phyloP scores from a whole-genome alignment of 371 early-diverging fungal genomes.

The Vairimorpha apis region DNA sequence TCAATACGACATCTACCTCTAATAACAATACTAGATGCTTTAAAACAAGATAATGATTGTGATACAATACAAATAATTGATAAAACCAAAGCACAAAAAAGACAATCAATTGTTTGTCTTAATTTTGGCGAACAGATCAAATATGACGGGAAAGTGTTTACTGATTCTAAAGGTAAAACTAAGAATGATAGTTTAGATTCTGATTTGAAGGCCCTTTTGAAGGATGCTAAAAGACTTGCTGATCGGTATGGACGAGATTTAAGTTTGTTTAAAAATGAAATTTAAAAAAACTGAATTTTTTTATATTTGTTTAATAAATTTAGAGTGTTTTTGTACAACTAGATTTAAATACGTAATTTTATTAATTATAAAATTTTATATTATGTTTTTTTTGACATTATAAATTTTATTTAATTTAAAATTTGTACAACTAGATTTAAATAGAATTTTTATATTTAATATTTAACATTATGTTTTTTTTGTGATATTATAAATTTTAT shows the following conservation, averaged over 20 bases:
- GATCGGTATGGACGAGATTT: not conserved
- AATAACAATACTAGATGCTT: not conserved
- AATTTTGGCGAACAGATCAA: not conserved
- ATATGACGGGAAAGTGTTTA: conserved; percentile 2
- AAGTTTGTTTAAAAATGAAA: not conserved
- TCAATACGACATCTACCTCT: not conserved
- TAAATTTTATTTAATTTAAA: too few relatives aligned
- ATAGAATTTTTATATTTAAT: too few relatives aligned
- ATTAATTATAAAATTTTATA: too few relatives aligned
- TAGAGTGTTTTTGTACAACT: too few relatives aligned
- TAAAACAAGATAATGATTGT: not conserved
- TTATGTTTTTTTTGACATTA: too few relatives aligned
- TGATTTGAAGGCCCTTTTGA: not conserved
- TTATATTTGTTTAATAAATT: too few relatives aligned
- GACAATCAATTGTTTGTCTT: not conserved
- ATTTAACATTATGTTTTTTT: too few relatives aligned
- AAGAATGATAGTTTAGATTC: not conserved
- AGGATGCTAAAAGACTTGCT: not conserved
- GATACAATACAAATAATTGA: not conserved
- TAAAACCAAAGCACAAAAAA: not conserved
- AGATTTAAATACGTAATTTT: too few relatives aligned
- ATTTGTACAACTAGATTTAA: too few relatives aligned
- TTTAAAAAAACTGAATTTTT: too few relatives aligned
- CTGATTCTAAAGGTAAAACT: not conserved
- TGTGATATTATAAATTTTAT: too few relatives aligned